Evolutionary conservation across 352 stramenopile species (phyloP), one percentile per base, ranked within the genome.

Genomic region (Pythium sukuiense): DNA sequence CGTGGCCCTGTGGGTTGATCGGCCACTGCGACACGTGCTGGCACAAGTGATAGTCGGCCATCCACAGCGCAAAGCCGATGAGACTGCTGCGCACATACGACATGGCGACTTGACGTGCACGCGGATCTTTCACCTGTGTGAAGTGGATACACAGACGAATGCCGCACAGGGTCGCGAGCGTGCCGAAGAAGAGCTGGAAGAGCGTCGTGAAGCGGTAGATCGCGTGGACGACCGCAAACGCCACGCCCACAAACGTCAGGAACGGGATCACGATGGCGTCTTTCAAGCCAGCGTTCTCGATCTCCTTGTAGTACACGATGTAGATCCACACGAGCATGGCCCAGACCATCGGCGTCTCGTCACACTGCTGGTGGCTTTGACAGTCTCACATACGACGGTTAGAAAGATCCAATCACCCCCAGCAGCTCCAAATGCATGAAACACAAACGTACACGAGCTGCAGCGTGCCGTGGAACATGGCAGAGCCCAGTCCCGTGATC

Each of bases 331-430:
- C 70, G 27, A 96, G 70, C 57, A 93, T 85, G 49, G 79, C 83
- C 83, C 83, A 96, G 52, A 96, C 76, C 85, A 93, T 95, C n/a
- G 87, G 87, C 62, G 85, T 92, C 72, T 95, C 87, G 55, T 95
- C 87, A 27, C 76, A 92, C 60, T 93, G 87, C 69, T 95, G 87
- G 45, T 89, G 74, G 13, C 46, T 54, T n/a, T 33, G 9, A 12
- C 6, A n/a, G n/a, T 6, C 1, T 24, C 14, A 49, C 18, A 45
- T 18, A 49, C 14, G 26, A 26, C 30, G n/a, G 33, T 9, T 33
- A 54, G 46, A 54, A 54, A 54, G 26, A 48, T 48, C 39, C 13
- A 24, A 9, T 37, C 32, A 12, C 32, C 6, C 32, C 6, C 16
- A 32, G 20, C 46, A 33, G 20, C 26, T 6, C 46, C 6, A 9